A percentile compares a stretch with the other conserved stretches of the same genome.
phyloP scores from a whole-genome alignment of 140 eudicot genomes.

The Stevia rebaudiana region DNA sequence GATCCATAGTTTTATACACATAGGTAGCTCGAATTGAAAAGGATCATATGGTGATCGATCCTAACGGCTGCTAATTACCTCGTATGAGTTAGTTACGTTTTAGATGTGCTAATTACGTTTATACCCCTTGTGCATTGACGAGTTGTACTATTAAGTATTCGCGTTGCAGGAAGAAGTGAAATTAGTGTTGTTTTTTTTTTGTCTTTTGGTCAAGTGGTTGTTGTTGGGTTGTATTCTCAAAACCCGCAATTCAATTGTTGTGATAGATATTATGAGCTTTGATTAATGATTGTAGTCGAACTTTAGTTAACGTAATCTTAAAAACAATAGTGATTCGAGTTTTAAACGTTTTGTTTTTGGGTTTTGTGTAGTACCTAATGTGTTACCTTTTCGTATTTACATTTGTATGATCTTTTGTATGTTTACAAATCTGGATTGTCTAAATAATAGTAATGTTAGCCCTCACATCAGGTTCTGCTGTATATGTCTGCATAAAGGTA shows the following conservation, averaged over 20 bases:
- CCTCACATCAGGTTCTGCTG: too few relatives aligned
- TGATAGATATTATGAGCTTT: neutral
- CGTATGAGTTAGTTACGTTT: conserved; percentile 23
- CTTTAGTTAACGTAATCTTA: neutral
- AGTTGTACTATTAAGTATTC: conserved; percentile 11
- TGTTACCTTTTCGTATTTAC: too few relatives aligned
- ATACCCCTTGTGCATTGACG: conserved; percentile 23
- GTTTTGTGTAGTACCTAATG: too few relatives aligned
- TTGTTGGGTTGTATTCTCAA: neutral
- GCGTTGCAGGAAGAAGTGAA: conserved; percentile 4
- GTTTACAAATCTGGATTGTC: too few relatives aligned
- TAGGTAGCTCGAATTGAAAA: conserved; percentile 30
- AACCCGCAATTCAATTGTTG: neutral
- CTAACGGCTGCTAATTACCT: conserved; percentile 19
- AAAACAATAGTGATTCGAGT: too few relatives aligned
- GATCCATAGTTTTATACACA: conserved; percentile 34
- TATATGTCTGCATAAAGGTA: too few relatives aligned
- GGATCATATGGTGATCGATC: too few relatives aligned
- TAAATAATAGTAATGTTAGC: too few relatives aligned
- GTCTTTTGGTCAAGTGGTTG: neutral
- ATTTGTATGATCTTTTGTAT: too few relatives aligned
- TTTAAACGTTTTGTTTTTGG: too few relatives aligned
- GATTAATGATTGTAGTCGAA: neutral
- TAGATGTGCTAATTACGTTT: conserved; percentile 33
- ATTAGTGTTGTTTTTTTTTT: conserved; percentile 2